Conservation (phyloP, 2,329 filamentous ascomycete species). For the Stagonosporopsis chrysanthemi region DNA sequence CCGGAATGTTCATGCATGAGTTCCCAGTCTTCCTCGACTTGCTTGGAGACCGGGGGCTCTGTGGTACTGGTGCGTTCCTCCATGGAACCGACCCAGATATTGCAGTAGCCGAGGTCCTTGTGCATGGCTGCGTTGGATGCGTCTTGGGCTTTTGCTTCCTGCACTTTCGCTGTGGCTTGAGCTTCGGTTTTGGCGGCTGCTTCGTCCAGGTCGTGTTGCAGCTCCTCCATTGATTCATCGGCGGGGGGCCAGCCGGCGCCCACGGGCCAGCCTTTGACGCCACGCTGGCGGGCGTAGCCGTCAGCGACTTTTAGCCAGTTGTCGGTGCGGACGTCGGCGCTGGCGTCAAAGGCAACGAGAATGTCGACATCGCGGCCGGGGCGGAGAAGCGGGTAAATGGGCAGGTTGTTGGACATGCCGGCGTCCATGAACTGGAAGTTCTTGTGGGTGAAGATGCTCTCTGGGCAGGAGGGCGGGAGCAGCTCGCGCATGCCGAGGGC, state of each 20-base stretch:
- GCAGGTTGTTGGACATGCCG: slow-evolving; percentile 97
- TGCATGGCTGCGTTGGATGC: slow-evolving; percentile 41
- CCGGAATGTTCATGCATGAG: slow-evolving; percentile 81
- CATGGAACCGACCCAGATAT: slow-evolving; percentile 89
- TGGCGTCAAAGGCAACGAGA: slow-evolving; percentile 91
- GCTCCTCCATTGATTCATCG: slow-evolving; percentile 65
- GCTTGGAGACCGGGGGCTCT: slow-evolving; percentile 63
- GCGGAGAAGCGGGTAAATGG: slow-evolving; percentile 90
- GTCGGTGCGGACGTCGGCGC: slow-evolving; percentile 88
- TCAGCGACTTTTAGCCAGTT: slow-evolving; percentile 97
- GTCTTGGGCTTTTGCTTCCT: slow-evolving; percentile 59
- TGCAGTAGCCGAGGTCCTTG: slow-evolving; percentile 81
- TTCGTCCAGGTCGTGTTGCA: slow-evolving; percentile 70
- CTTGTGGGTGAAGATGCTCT: slow-evolving; percentile 72
- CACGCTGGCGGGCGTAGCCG: slow-evolving; percentile 88
- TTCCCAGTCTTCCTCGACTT: slow-evolving; percentile 67
- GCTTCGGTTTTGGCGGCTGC: slow-evolving; percentile 68
- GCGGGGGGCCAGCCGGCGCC: slow-evolving; percentile 89
- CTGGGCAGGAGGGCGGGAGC: slow-evolving; percentile 78
- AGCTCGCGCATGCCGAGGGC: slow-evolving; percentile 79
- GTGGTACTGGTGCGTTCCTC: slow-evolving; percentile 70
- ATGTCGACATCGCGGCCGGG: slow-evolving; percentile 89
- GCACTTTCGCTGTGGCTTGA: slow-evolving; percentile 70
- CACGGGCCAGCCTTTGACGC: slow-evolving; percentile 92
- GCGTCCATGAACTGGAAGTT: slow-evolving; percentile 84